These are phyloP conservation scores for Colletotrichum limetticola DNA, from an alignment of 2,329 filamentous ascomycete species.

Conservation along the genomic window DNA sequence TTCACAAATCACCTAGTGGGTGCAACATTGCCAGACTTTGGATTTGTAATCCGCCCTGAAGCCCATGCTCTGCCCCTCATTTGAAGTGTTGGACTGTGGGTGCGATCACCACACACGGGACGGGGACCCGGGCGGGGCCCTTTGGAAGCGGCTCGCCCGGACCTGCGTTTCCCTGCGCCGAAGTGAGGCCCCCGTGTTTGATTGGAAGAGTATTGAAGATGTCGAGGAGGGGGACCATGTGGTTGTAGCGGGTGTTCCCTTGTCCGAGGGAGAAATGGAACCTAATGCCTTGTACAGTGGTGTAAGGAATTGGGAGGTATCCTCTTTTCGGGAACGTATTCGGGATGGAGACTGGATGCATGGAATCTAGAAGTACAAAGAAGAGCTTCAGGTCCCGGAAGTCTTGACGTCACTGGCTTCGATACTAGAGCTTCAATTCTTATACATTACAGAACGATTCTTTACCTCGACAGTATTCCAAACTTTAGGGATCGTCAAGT, in stretches of 20 bases:
- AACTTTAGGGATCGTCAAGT: not conserved
- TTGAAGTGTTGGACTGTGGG: constrained; percentile 14
- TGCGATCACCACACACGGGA: constrained; percentile 3
- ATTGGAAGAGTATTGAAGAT: not conserved
- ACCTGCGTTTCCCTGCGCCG: not conserved
- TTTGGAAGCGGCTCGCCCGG: not conserved
- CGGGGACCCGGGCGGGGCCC: not conserved
- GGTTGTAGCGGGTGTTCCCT: constrained; percentile 5
- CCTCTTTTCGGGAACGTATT: not conserved
- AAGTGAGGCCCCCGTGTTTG: not conserved
- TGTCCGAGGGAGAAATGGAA: constrained; percentile 9
- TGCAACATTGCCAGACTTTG: not conserved
- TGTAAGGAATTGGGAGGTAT: too few relatives aligned
- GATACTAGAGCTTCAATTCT: not conserved
- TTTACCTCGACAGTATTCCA: not conserved
- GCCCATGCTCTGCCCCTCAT: constrained; percentile 4
- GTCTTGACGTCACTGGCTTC: constrained; percentile 24
- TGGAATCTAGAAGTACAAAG: constrained; percentile 12
- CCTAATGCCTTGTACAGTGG: not conserved
- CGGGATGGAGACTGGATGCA: not conserved
- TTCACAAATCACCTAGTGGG: not conserved
- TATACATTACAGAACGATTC: not conserved
- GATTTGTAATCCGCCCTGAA: constrained; percentile 19
- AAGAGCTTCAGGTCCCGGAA: not conserved
- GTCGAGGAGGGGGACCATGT: not conserved